Evolutionary conservation across 345 rosid species (phyloP).

Genomic region (Corchorus capsularis): DNA sequence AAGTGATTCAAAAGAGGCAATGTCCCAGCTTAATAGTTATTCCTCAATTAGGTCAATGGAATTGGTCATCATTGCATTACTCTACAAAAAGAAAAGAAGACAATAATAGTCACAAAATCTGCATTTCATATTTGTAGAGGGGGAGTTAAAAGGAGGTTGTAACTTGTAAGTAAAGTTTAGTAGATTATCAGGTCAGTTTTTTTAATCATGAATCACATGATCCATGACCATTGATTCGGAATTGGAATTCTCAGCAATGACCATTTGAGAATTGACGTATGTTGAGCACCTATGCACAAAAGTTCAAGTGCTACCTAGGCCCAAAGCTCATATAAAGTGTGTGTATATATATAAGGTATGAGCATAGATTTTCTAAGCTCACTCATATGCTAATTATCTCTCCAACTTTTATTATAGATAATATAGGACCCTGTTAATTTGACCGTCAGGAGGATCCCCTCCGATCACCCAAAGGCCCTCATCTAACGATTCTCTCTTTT

Average conservation of each 20-base stretch:
- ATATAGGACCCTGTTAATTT: too few relatives aligned
- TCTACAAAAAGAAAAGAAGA: not conserved
- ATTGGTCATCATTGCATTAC: not conserved
- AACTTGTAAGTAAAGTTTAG: not conserved
- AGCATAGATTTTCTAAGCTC: too few relatives aligned
- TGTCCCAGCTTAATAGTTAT: not conserved
- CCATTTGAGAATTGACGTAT: not conserved
- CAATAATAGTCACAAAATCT: not conserved
- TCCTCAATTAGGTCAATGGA: not conserved
- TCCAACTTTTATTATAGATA: too few relatives aligned
- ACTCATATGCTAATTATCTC: too few relatives aligned
- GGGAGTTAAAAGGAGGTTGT: not conserved
- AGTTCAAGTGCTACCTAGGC: too few relatives aligned
- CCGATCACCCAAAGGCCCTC: too few relatives aligned
- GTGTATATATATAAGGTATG: too few relatives aligned
- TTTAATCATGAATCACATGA: not conserved
- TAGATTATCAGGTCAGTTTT: not conserved
- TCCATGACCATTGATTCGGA: not conserved
- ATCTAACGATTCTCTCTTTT: too few relatives aligned
- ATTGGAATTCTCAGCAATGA: not conserved
- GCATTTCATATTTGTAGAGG: not conserved
- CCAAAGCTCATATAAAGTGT: too few relatives aligned
- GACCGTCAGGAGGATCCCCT: too few relatives aligned
- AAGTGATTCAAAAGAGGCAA: not conserved
- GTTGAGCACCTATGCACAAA: too few relatives aligned